These are phyloP conservation scores for Phaeotremella skinneri DNA, from an alignment of 768 basidiomycete species.

Conservation along the genomic window DNA sequence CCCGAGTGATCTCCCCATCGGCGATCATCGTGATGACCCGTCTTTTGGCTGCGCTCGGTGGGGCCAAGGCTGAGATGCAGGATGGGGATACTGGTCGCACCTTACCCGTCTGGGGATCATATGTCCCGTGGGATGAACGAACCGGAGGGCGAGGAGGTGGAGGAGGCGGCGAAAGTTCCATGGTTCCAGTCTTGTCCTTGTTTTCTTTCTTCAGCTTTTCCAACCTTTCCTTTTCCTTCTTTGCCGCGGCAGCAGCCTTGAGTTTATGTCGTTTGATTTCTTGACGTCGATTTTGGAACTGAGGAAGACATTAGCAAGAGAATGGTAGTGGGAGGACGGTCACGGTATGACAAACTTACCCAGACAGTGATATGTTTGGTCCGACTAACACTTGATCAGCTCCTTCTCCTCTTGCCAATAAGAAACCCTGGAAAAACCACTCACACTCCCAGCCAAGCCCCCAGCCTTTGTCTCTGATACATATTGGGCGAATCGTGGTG, in stretches of 20 bases:
- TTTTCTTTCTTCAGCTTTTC: background rate
- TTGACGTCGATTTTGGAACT: conserved; percentile 18
- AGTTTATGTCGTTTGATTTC: conserved; percentile 25
- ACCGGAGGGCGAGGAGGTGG: conserved; percentile 18
- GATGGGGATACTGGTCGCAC: conserved; percentile 26
- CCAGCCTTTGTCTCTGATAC: conserved; percentile 32
- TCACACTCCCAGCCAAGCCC: conserved; percentile 33
- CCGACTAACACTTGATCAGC: background rate
- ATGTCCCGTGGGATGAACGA: conserved; percentile 24
- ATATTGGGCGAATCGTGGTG: conserved; percentile 27
- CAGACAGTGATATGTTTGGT: conserved; percentile 37
- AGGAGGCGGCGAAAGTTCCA: background rate
- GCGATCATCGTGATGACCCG: conserved; percentile 19
- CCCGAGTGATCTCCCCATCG: conserved; percentile 26
- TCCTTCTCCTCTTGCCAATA: background rate
- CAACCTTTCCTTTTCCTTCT: background rate
- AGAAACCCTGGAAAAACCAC: background rate
- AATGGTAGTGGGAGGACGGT: conserved; percentile 1
- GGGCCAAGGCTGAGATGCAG: conserved; percentile 23
- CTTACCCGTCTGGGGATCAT: conserved; percentile 36
- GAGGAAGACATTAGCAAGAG: conserved; percentile 5
- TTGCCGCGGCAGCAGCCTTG: conserved; percentile 14
- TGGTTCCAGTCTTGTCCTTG: background rate
- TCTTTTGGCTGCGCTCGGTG: conserved; percentile 21
- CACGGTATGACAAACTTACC: conserved; percentile 15